Evolutionary conservation across 139 green algal genomes (phyloP).

Genomic region (Chlorella ohadii): DNA sequence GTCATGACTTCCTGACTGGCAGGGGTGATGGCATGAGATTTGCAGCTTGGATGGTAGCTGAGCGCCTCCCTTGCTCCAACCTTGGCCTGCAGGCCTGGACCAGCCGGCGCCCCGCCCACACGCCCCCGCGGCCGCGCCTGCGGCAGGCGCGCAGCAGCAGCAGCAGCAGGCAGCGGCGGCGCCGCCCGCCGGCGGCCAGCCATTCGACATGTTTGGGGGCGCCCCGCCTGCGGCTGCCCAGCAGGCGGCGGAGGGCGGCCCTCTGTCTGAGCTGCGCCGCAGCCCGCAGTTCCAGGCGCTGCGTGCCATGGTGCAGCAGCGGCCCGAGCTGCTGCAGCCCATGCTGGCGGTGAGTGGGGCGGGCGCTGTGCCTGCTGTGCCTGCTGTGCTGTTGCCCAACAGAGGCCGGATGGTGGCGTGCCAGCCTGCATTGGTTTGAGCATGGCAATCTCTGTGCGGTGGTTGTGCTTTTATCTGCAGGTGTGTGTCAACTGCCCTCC

Average conservation of each 20-base stretch:
- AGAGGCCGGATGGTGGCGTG: too few relatives aligned
- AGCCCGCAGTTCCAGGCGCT: conserved; percentile 91
- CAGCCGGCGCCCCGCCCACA: not conserved
- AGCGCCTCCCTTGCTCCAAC: not conserved
- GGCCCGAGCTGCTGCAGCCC: conserved; percentile 93
- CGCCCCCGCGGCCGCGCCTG: not conserved
- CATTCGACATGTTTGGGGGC: conserved; percentile 91
- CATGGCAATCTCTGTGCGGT: too few relatives aligned
- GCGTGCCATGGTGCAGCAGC: conserved; percentile 86
- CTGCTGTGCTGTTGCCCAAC: not conserved
- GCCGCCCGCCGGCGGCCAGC: conserved; percentile 54
- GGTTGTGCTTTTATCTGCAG: too few relatives aligned
- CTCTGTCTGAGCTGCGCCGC: conserved; percentile 84
- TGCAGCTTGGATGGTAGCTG: too few relatives aligned
- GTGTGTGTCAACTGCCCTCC: too few relatives aligned
- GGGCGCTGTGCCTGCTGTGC: not conserved
- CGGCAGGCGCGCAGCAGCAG: conserved; percentile 12
- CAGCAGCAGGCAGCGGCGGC: conserved; percentile 35
- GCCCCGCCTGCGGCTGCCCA: conserved; percentile 27
- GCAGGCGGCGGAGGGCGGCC: conserved; percentile 32
- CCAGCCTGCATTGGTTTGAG: too few relatives aligned
- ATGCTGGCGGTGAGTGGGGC: conserved; percentile 83
- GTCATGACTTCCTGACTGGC: too few relatives aligned
- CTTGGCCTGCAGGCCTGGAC: conserved; percentile 17
- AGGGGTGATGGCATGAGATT: too few relatives aligned